Evolutionary conservation across 805 yeast genomes (phyloP), one percentile per base, ranked within the genome.

Genomic region (Cyberlindnera euphorbiiphila): DNA sequence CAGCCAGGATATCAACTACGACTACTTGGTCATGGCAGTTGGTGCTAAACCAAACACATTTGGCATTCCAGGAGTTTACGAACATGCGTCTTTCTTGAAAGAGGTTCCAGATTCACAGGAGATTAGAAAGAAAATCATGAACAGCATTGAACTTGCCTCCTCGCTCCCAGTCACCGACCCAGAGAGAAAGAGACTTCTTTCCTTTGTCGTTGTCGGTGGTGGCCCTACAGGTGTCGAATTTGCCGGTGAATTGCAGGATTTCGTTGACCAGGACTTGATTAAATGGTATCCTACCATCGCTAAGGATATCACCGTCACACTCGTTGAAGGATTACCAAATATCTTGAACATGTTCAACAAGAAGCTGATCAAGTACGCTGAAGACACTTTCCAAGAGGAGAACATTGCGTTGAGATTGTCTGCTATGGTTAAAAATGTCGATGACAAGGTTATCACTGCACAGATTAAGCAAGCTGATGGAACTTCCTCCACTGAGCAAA

Each of bases 171-270:
- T 74, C 51, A 62, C 64, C 20, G 85, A 78, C 50, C 79, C 80
- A 15, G 95, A 85, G 61, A 78, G 97, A 65, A 76, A 78, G 65
- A 78, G 95, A 62, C 73, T 91, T 54, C 74, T 89, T 60, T 83
- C 81, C 46, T 81, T 88, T 53, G 91, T 91, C 46, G 95, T 91
- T 46, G 94, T 93, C 51, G 98, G 98, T 56, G 98, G 97, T 65
- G 98, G 98, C 48, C 97, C 98, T 60, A 89, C 98, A 29, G 98
- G 98, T 69, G 96, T 89, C 46, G 97, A 88, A 68, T 84, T 88
- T 54, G 96, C 97, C 50, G 98, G 95, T 57, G 97, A 91, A 66
- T 69, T 89, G 53, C 94, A 85, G 67, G 98, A 89, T 65, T 91
- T 85, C 65, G 84, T 88, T 46, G 88, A 85, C 62, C 94, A 89